Percentiles rank a stretch among this genome's conserved stretches.
Conservation (phyloP, 2,329 filamentous ascomycete species). For the Xenoacremonium recifei region DNA sequence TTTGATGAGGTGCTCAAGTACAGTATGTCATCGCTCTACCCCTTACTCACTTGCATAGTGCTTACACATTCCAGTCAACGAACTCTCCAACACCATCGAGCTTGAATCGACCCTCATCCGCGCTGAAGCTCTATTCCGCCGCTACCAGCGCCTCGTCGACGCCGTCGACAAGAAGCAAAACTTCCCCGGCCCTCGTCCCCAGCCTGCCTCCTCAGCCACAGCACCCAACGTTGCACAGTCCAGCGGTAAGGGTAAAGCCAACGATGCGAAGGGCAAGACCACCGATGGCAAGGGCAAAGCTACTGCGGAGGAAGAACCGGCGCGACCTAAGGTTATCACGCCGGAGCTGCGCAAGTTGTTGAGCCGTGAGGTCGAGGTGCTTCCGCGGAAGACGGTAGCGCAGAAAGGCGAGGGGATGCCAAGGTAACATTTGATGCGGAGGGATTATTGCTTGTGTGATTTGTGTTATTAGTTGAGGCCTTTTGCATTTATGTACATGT, state of each 20-base stretch:
- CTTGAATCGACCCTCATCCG: constrained; percentile 81
- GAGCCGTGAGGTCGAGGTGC: constrained; percentile 46
- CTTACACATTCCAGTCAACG: constrained; percentile 67
- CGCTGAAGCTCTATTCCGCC: constrained; percentile 83
- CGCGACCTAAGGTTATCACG: constrained; percentile 49
- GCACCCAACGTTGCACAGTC: constrained; percentile 7
- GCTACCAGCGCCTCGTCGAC: constrained; percentile 86
- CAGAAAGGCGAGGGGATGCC: constrained; percentile 37
- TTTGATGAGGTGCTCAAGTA: constrained; percentile 99
- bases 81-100: constrained; percentile 90
- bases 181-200: constrained; percentile 60
- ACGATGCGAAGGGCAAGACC: constrained; percentile 7
- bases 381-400: constrained; percentile 37
- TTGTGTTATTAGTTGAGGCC: no score
- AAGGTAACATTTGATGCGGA: no score
- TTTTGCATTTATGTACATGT: constrained; percentile 13
- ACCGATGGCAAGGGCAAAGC: constrained; percentile 35
- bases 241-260: constrained; percentile 11
- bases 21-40: constrained; percentile 66
- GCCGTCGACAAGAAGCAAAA: constrained; percentile 89
- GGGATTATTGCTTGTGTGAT: no score
- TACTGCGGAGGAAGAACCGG: constrained; percentile 29
- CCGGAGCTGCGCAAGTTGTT: constrained; percentile 56
- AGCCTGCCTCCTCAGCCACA: constrained; percentile 14
- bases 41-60: neutral